Conservation (phyloP, 2,329 filamentous ascomycete genomes). For the Phaeophleospora eucalypticola region DNA sequence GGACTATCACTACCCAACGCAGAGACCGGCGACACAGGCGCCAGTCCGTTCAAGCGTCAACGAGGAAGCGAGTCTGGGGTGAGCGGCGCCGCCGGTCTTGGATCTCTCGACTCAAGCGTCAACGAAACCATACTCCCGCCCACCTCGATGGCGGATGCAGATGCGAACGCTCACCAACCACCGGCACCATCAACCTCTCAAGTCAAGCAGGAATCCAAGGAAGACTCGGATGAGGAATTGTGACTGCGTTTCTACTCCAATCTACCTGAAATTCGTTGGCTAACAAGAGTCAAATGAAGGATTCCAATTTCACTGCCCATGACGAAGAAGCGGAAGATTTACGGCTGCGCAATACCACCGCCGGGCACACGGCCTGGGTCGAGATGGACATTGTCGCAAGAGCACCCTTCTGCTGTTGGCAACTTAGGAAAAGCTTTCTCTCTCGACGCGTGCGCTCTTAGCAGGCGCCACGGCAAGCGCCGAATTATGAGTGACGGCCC, state of each 20-base stretch:
- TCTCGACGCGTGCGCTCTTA: too few relatives aligned
- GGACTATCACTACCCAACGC: conserved; percentile 17
- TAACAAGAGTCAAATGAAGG: conserved; percentile 1
- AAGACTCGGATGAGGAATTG: conserved; percentile 45
- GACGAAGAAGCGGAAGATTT: background rate
- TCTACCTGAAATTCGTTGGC: background rate
- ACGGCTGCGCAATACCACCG: background rate
- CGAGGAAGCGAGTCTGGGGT: conserved; percentile 54
- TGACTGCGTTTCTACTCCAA: conserved; percentile 26
- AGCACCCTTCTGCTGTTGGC: too few relatives aligned
- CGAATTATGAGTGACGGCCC: too few relatives aligned
- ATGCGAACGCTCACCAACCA: conserved; percentile 28
- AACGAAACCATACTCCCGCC: conserved; percentile 18
- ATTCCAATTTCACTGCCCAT: background rate
- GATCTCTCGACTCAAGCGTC: conserved; percentile 16
- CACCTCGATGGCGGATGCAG: conserved; percentile 14
- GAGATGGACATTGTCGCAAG: too few relatives aligned
- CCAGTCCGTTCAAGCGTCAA: conserved; percentile 73
- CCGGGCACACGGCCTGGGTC: too few relatives aligned
- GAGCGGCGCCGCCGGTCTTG: conserved; percentile 24
- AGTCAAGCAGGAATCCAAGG: conserved; percentile 24
- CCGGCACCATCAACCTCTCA: conserved; percentile 30
- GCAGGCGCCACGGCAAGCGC: too few relatives aligned
- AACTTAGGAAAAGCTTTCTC: too few relatives aligned
- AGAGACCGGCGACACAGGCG: conserved; percentile 52